These are phyloP conservation scores for Neonectria neomacrospora DNA, from an alignment of 2,329 filamentous ascomycete species.

Conservation along the genomic window DNA sequence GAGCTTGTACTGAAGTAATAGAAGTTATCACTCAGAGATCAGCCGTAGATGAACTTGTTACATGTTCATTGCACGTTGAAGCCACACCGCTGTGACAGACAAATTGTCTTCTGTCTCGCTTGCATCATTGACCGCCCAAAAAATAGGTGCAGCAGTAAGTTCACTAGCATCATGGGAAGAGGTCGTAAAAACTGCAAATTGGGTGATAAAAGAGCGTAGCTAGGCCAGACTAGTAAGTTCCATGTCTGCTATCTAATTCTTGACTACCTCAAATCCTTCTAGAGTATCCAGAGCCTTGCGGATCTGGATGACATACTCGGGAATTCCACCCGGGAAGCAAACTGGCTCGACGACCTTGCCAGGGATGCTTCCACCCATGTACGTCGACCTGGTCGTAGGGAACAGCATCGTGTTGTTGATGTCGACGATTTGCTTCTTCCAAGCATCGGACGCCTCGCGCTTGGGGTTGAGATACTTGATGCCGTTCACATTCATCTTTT, in stretches of 20 bases:
- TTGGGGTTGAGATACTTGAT: constrained; percentile 64
- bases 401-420: constrained; percentile 60
- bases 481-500: constrained; percentile 57
- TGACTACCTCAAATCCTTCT: constrained; percentile 38
- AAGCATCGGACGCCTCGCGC: constrained; percentile 56
- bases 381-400: constrained; percentile 61
- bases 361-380: constrained; percentile 66
- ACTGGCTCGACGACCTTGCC: constrained; percentile 64
- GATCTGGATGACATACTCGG: constrained; percentile 46
- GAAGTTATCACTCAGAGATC: too few relatives aligned
- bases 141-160: background rate
- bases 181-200: background rate
- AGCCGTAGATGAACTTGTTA: too few relatives aligned
- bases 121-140: background rate
- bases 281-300: constrained; percentile 33
- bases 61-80: too few relatives aligned
- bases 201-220: too few relatives aligned
- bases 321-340: constrained; percentile 58
- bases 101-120: too few relatives aligned
- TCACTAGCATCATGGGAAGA: background rate
- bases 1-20: too few relatives aligned
- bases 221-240: background rate
- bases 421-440: constrained; percentile 61
- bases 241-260: constrained; percentile 9
- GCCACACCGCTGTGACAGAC: too few relatives aligned